Evolutionary conservation across 768 basidiomycete species (phyloP).

Genomic region (Suillus discolor): DNA sequence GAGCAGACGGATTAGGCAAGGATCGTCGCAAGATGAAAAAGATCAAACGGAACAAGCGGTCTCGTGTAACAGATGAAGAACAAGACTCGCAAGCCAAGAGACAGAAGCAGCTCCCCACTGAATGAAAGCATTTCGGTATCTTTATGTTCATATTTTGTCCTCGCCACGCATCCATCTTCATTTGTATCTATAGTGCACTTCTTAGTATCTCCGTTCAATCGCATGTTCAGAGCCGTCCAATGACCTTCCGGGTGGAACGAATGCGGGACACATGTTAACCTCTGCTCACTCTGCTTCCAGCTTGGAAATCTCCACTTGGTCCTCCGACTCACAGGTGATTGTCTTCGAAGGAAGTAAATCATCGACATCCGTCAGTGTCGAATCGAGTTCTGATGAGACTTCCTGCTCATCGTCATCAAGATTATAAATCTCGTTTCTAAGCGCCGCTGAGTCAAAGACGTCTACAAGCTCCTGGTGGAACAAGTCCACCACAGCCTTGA

Average conservation of each 20-base stretch:
- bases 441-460: slow-evolving; percentile 22
- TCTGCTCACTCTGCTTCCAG: background rate
- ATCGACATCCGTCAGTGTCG: background rate
- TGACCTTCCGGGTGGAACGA: background rate
- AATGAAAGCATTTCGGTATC: slow-evolving; percentile 8
- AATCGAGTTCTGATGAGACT: background rate
- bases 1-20: slow-evolving; percentile 23
- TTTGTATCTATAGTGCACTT: slow-evolving; percentile 7
- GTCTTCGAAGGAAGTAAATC: background rate
- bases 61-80: slow-evolving; percentile 7
- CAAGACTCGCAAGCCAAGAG: slow-evolving; percentile 6
- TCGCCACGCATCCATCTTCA: background rate
- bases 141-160: slow-evolving; percentile 11
- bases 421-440: slow-evolving; percentile 25
- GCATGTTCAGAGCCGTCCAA: slow-evolving; percentile 4
- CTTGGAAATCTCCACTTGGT: background rate
- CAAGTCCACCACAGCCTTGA: slow-evolving; percentile 24
- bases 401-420: background rate
- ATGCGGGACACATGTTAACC: background rate
- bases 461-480: slow-evolving; percentile 22
- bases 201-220: slow-evolving; percentile 3
- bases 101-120: slow-evolving; percentile 8
- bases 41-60: slow-evolving; percentile 10
- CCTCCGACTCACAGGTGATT: background rate
- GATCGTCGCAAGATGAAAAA: slow-evolving; percentile 13